These are phyloP conservation scores for Tylopilus felleus DNA, from an alignment of 768 basidiomycete species.

Conservation along the genomic window DNA sequence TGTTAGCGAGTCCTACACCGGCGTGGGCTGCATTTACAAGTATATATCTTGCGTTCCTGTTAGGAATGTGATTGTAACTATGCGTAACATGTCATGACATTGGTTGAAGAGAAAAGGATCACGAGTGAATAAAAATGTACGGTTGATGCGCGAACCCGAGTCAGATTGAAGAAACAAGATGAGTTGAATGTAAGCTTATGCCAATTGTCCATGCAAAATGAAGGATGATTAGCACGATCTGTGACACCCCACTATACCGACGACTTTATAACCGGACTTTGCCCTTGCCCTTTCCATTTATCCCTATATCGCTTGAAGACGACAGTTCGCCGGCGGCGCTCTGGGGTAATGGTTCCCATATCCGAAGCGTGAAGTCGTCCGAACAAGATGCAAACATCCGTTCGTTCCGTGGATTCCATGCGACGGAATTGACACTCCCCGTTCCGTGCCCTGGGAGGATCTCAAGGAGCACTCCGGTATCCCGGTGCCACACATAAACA, in stretches of 20 bases:
- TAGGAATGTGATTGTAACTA: conserved; percentile 32
- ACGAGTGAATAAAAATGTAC: conserved; percentile 26
- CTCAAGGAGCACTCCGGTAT: conserved; percentile 80
- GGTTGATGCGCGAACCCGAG: conserved; percentile 18
- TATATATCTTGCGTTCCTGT: conserved; percentile 17
- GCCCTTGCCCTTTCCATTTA: conserved; percentile 61
- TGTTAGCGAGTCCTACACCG: background rate
- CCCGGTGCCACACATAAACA: conserved; percentile 94
- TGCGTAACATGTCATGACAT: conserved; percentile 31
- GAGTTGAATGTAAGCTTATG: conserved; percentile 28
- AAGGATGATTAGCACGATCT: conserved; percentile 19
- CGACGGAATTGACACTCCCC: conserved; percentile 92
- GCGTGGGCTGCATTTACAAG: background rate
- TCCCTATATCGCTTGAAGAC: conserved; percentile 20
- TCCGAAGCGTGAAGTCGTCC: conserved; percentile 86
- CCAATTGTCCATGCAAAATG: conserved; percentile 28
- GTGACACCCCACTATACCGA: conserved; percentile 14
- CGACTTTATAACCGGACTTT: conserved; percentile 49
- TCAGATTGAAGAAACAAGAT: conserved; percentile 25
- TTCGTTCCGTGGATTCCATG: conserved; percentile 89
- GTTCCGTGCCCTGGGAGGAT: conserved; percentile 82
- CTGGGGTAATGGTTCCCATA: conserved; percentile 65
- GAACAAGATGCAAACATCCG: conserved; percentile 96
- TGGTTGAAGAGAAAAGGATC: conserved; percentile 19
- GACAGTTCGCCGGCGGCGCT: conserved; percentile 16